phyloP scores from a whole-genome alignment of 2,329 filamentous ascomycete genomes.

The Mariannaea sp. region DNA sequence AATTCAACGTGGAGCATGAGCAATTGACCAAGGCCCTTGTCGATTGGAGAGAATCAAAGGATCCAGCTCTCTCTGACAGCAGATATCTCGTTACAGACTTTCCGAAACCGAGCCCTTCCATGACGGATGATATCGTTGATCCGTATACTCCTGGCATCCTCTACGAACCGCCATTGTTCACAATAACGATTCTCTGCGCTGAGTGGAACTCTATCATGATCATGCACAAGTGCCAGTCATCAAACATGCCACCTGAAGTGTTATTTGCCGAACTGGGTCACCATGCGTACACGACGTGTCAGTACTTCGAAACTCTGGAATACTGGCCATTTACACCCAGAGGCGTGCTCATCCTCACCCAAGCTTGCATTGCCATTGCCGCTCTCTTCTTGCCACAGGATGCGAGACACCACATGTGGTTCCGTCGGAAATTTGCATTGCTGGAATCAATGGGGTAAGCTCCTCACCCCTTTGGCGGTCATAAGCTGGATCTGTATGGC shows the following conservation, averaged over 20 bases:
- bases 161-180: slow-evolving; percentile 71
- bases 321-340: slow-evolving; percentile 71
- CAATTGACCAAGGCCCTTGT: slow-evolving; percentile 53
- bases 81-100: slow-evolving; percentile 68
- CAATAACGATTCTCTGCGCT: slow-evolving; percentile 73
- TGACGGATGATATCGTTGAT: slow-evolving; percentile 71
- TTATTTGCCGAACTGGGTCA: slow-evolving; percentile 59
- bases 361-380: slow-evolving; percentile 77
- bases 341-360: slow-evolving; percentile 73
- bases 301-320: slow-evolving; percentile 79
- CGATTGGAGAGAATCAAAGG: slow-evolving; percentile 61
- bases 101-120: slow-evolving; percentile 54
- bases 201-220: slow-evolving; percentile 80
- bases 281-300: slow-evolving; percentile 72
- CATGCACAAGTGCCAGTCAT: slow-evolving; percentile 79
- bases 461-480: background rate
- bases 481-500: background rate
- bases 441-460: slow-evolving; percentile 80
- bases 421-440: slow-evolving; percentile 75
- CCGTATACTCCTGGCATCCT: slow-evolving; percentile 73
- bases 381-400: slow-evolving; percentile 81
- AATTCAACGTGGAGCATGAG: slow-evolving; percentile 67
- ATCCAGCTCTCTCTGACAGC: slow-evolving; percentile 64
- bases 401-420: slow-evolving; percentile 74
- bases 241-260: slow-evolving; percentile 57